These are phyloP conservation scores for Schoenoplectus tabernaemontani DNA, from an alignment of 202 grass and related monocot genomes.

Conservation along the genomic window DNA sequence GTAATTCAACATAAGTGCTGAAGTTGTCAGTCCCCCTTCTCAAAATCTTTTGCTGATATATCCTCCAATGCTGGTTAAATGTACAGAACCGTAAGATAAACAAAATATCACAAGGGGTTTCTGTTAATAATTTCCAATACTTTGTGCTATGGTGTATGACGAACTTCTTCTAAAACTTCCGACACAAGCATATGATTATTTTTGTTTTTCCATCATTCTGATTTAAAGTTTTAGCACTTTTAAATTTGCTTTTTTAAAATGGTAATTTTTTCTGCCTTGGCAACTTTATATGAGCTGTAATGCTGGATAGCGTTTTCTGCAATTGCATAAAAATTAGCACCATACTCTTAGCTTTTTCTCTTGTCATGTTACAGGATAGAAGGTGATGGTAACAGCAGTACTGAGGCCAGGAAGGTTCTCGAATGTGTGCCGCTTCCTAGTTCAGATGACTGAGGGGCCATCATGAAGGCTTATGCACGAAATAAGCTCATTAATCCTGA, in stretches of 20 bases:
- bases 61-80: background rate
- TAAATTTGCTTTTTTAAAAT: background rate
- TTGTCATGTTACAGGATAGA: conserved; percentile 41
- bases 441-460: conserved; percentile 38
- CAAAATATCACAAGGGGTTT: background rate
- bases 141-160: background rate
- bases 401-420: conserved; percentile 60
- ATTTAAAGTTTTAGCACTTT: background rate
- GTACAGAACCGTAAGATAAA: background rate
- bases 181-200: background rate
- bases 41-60: background rate
- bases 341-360: background rate
- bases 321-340: background rate
- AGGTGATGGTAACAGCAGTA: conserved; percentile 53
- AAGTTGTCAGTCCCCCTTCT: background rate
- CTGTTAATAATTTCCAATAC: background rate
- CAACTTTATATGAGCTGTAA: background rate
- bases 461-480: conserved; percentile 45
- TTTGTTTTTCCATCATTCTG: background rate
- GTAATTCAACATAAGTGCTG: background rate
- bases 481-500: conserved; percentile 32
- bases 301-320: background rate
- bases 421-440: conserved; percentile 59
- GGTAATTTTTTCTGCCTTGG: background rate
- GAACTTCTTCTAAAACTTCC: too few species aligned